phyloP scores from a whole-genome alignment of 2,329 filamentous ascomycete genomes.

The Aspergillus arachidicola region DNA sequence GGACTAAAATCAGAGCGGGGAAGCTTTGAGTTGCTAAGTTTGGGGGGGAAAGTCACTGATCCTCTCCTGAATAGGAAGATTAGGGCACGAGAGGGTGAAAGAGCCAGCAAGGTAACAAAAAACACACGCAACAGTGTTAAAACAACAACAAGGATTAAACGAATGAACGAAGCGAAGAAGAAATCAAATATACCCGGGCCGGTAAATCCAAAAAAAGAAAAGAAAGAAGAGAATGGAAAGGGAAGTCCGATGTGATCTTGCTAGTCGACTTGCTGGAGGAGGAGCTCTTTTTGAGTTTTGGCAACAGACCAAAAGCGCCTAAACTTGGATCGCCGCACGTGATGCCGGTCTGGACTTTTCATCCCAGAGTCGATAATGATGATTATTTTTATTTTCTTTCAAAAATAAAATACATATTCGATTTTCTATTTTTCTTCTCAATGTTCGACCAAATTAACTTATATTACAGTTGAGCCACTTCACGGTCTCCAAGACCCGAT shows the following conservation, averaged over 20 bases:
- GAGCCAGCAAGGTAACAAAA: too few relatives aligned
- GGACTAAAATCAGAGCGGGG: slow-evolving; percentile 10
- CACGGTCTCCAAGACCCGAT: neutral
- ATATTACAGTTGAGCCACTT: neutral
- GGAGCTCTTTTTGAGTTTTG: slow-evolving; percentile 2
- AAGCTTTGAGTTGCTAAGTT: slow-evolving; percentile 13
- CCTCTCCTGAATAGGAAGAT: slow-evolving; percentile 15
- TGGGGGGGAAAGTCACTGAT: slow-evolving; percentile 4
- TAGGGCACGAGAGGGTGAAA: slow-evolving; percentile 3
- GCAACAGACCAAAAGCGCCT: slow-evolving; percentile 10
- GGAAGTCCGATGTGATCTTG: neutral
- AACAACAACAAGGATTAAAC: neutral
- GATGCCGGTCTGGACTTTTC: slow-evolving; percentile 21
- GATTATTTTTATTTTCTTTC: too few relatives aligned
- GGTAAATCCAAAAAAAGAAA: neutral
- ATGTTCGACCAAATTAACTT: neutral
- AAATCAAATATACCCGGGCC: neutral
- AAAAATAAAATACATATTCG: too few relatives aligned
- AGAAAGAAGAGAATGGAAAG: slow-evolving; percentile 1
- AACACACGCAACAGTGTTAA: neutral
- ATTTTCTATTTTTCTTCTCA: neutral
- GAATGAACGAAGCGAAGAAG: neutral
- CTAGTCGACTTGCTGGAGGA: neutral
- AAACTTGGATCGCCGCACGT: slow-evolving; percentile 23
- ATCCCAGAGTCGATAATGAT: too few relatives aligned